A percentile compares a stretch with the other conserved stretches of the same genome.
Conservation (phyloP, 2,329 filamentous ascomycete genomes). For the Nothomitra cinnamomea region DNA sequence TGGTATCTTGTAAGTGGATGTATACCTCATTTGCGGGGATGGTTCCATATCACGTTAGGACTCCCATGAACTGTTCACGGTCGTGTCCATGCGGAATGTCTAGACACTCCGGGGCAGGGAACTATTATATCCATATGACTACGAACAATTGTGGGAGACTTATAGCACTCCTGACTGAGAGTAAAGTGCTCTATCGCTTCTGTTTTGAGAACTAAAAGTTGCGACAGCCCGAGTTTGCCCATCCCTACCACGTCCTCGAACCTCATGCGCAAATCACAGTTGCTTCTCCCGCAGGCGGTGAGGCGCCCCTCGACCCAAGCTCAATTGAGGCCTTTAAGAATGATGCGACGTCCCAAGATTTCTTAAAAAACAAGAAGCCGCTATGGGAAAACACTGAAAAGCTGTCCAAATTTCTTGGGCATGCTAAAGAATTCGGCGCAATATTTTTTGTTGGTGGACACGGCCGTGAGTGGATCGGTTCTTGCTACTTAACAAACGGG, state of each 20-base stretch:
- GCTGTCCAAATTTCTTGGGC: not conserved
- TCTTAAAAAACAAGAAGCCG: constrained; percentile 18
- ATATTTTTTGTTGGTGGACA: constrained; percentile 41
- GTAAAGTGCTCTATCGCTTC: constrained; percentile 22
- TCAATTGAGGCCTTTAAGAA: constrained; percentile 37
- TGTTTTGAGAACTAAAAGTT: constrained; percentile 32
- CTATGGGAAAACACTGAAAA: constrained; percentile 3
- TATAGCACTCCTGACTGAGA: not conserved
- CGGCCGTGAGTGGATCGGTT: constrained; percentile 19
- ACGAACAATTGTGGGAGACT: too few species aligned
- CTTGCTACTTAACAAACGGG: not conserved
- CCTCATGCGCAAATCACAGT: constrained; percentile 37
- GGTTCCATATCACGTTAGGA: too few species aligned
- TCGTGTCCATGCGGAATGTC: too few species aligned
- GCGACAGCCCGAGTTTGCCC: constrained; percentile 41
- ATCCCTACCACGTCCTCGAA: constrained; percentile 42
- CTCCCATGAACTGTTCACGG: too few species aligned
- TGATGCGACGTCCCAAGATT: constrained; percentile 35
- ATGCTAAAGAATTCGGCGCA: constrained; percentile 1
- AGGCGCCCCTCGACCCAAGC: constrained; percentile 40
- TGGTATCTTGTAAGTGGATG: constrained; percentile 45
- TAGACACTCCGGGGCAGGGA: too few species aligned
- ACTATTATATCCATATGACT: too few species aligned
- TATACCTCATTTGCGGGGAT: not conserved
- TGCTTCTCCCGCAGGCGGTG: constrained; percentile 45